These are phyloP conservation scores for Torulaspora gathmanii DNA, from an alignment of 805 yeast genomes.

Conservation along the genomic window DNA sequence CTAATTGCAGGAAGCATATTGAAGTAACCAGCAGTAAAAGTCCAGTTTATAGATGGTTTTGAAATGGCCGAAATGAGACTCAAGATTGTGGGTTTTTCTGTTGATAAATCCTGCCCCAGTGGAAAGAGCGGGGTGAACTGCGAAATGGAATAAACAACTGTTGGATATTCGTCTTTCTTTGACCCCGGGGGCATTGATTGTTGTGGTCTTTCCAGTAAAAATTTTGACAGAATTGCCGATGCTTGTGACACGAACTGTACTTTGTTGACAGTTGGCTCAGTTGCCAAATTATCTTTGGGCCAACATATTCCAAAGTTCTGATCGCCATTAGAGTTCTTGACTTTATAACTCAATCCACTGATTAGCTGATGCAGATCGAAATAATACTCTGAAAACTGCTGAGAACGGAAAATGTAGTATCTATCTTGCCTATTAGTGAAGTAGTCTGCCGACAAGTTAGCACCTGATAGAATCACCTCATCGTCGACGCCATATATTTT, in stretches of 20 bases:
- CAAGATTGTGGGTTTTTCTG: constrained; percentile 72
- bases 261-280: constrained; percentile 59
- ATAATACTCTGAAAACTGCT: constrained; percentile 64
- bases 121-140: constrained; percentile 80
- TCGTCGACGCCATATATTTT: constrained; percentile 92
- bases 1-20: constrained; percentile 78
- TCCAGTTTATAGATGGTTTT: constrained; percentile 61
- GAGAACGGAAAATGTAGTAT: constrained; percentile 66
- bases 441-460: constrained; percentile 86
- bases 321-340: constrained; percentile 42
- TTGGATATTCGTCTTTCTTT: constrained; percentile 36
- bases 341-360: constrained; percentile 63
- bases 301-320: constrained; percentile 59
- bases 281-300: constrained; percentile 64
- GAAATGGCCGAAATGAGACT: constrained; percentile 52
- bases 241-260: constrained; percentile 52
- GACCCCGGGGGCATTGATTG: constrained; percentile 3
- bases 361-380: constrained; percentile 64
- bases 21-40: constrained; percentile 94
- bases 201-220: constrained; percentile 40
- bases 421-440: constrained; percentile 94
- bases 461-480: constrained; percentile 84
- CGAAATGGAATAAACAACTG: constrained; percentile 83
- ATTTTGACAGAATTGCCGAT: constrained; percentile 50
- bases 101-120: constrained; percentile 53